Evolutionary conservation across 208 protist species (phyloP).

Genomic region (Histomonas meleagridis): DNA sequence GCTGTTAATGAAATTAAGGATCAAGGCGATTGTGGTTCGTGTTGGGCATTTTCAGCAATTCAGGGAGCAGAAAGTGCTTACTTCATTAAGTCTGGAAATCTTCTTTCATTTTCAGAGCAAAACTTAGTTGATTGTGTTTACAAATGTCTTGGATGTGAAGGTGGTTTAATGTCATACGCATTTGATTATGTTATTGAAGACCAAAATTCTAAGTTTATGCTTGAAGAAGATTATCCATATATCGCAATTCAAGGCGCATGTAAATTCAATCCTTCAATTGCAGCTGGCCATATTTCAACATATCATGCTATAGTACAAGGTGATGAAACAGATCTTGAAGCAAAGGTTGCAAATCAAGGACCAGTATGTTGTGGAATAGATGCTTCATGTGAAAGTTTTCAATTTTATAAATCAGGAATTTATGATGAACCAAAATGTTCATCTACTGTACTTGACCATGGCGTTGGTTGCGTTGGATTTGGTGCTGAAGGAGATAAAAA

Average conservation of each 20-base stretch:
- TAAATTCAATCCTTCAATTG: background rate
- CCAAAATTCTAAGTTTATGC: background rate
- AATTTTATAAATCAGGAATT: slow-evolving; percentile 44
- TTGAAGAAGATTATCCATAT: background rate
- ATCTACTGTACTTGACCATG: slow-evolving; percentile 41
- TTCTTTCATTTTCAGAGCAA: slow-evolving; percentile 23
- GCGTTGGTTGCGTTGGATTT: slow-evolving; percentile 39
- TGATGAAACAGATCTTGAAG: background rate
- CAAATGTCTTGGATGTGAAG: background rate
- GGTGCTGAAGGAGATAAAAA: background rate
- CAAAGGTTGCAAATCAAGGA: background rate
- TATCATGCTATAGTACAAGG: background rate
- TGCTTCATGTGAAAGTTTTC: slow-evolving; percentile 34
- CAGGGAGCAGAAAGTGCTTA: slow-evolving; percentile 41
- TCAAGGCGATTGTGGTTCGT: slow-evolving; percentile 58
- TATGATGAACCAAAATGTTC: slow-evolving; percentile 43
- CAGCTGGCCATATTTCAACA: background rate
- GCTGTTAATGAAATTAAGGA: slow-evolving; percentile 54
- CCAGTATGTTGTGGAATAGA: background rate
- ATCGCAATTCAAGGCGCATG: background rate
- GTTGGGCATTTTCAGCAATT: slow-evolving; percentile 54
- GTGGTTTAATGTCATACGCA: background rate
- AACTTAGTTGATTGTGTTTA: background rate
- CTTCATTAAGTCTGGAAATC: slow-evolving; percentile 38
- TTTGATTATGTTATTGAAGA: background rate